phyloP scores from a whole-genome alignment of 495 filamentous ascomycete species.

The Aspergillus sclerotioniger region DNA sequence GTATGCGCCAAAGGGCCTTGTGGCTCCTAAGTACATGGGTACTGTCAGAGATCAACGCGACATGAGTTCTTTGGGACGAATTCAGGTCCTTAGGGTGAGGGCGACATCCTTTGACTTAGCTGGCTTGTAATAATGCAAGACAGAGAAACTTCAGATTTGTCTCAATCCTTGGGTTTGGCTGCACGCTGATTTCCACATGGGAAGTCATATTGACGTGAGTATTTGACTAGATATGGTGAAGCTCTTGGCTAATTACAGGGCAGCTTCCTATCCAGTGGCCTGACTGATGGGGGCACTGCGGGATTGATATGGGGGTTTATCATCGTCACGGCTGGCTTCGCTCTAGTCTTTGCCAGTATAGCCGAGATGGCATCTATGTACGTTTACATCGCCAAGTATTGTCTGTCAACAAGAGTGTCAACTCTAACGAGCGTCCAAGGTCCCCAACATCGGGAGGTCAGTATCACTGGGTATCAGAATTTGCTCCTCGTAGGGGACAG shows the following conservation, averaged over 20 bases:
- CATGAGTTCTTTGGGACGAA: slow-evolving; percentile 44
- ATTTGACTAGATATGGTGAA: not conserved
- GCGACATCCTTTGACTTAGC: not conserved
- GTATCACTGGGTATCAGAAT: slow-evolving; percentile 61
- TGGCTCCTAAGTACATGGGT: slow-evolving; percentile 42
- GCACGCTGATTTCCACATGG: slow-evolving; percentile 46
- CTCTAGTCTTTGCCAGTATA: slow-evolving; percentile 50
- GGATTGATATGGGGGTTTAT: slow-evolving; percentile 58
- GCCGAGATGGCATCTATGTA: slow-evolving; percentile 60
- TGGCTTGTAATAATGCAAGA: slow-evolving; percentile 11
- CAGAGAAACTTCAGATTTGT: slow-evolving; percentile 52
- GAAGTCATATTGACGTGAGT: slow-evolving; percentile 47
- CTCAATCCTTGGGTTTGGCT: slow-evolving; percentile 48
- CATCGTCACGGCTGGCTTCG: slow-evolving; percentile 44
- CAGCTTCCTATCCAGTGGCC: slow-evolving; percentile 40
- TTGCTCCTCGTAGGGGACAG: slow-evolving; percentile 51
- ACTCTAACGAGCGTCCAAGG: slow-evolving; percentile 20
- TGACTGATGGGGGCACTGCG: slow-evolving; percentile 56
- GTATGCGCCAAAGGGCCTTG: slow-evolving; percentile 26
- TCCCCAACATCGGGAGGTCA: slow-evolving; percentile 51
- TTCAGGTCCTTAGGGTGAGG: slow-evolving; percentile 44
- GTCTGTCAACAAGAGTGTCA: not conserved
- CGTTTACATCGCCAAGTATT: slow-evolving; percentile 8
- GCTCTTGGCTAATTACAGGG: slow-evolving; percentile 11
- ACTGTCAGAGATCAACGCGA: slow-evolving; percentile 37